Percentiles rank a stretch among this genome's conserved stretches.
These are phyloP conservation scores for Aquanectria penicillioides DNA, from an alignment of 2,329 filamentous ascomycete species.

Conservation along the genomic window DNA sequence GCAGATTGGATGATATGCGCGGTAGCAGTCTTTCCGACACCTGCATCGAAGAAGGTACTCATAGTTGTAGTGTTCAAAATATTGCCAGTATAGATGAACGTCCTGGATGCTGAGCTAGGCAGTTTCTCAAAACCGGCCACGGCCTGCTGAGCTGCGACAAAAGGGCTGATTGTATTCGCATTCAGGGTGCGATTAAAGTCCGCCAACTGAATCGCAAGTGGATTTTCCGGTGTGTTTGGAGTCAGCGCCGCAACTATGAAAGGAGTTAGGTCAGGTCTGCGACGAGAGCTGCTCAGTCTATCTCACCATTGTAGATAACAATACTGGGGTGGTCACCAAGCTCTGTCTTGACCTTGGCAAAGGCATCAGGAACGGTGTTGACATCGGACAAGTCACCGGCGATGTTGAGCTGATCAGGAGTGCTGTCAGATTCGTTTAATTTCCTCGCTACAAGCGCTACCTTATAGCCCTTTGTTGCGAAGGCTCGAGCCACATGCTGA, in stretches of 20 bases:
- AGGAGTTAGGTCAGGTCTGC: too few species aligned
- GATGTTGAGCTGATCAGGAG: conserved; percentile 43
- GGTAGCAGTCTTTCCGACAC: conserved; percentile 53
- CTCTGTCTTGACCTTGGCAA: conserved; percentile 25
- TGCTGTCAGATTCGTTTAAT: conserved; percentile 32
- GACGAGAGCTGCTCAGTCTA: too few species aligned
- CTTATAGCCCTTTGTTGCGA: conserved; percentile 38
- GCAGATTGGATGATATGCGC: conserved; percentile 43
- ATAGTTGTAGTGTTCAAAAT: conserved; percentile 47
- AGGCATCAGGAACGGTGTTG: conserved; percentile 23
- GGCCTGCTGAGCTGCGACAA: conserved; percentile 29
- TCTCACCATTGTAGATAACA: conserved; percentile 37
- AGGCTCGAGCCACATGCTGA: conserved; percentile 31
- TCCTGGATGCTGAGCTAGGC: conserved; percentile 42
- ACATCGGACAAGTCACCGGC: conserved; percentile 50
- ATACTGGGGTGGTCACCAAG: conserved; percentile 37
- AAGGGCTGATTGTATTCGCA: conserved; percentile 25
- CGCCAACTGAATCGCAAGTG: conserved; percentile 21
- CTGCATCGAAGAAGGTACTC: conserved; percentile 46
- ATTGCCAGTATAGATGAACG: conserved; percentile 59
- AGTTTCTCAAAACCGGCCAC: conserved; percentile 36
- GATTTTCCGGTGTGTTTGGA: conserved; percentile 14
- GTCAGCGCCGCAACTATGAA: conserved; percentile 15
- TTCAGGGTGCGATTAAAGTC: conserved; percentile 19
- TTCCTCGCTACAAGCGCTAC: conserved; percentile 40